A percentile compares a stretch with the other conserved stretches of the same genome.
Evolutionary conservation across 1,284 basidiomycete species (phyloP).

Genomic region (Apiotrichum veenhuisii): DNA sequence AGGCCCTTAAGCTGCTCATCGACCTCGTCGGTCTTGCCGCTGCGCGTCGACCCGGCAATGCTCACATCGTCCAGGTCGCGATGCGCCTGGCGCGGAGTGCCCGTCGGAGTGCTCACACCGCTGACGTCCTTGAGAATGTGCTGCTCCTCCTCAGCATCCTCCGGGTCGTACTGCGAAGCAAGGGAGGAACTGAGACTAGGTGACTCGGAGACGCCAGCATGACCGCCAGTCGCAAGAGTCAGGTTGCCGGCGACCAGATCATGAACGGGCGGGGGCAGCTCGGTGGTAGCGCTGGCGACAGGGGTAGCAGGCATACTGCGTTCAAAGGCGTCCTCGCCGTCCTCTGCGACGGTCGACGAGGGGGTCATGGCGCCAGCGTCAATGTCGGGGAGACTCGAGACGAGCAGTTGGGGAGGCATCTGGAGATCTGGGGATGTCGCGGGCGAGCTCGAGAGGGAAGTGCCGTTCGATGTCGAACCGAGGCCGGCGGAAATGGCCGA

Average conservation of each 20-base stretch:
- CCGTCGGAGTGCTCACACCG: conserved; percentile 41
- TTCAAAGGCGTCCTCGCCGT: conserved; percentile 34
- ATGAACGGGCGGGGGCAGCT: conserved; percentile 28
- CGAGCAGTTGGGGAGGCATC: conserved; percentile 25
- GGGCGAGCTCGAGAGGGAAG: conserved; percentile 32
- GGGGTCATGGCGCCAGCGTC: conserved; percentile 37
- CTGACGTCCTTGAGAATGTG: conserved; percentile 42
- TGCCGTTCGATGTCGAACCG: conserved; percentile 28
- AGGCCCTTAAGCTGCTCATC: conserved; percentile 5
- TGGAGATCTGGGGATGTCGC: conserved; percentile 24
- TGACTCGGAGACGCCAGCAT: conserved; percentile 5
- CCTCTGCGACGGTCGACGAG: conserved; percentile 43
- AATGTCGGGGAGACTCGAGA: conserved; percentile 33
- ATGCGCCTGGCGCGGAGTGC: conserved; percentile 38
- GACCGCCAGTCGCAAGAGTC: conserved; percentile 27
- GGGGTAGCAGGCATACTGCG: conserved; percentile 40
- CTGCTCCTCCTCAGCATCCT: conserved; percentile 25
- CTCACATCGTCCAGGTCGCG: conserved; percentile 28
- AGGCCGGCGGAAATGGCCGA: conserved; percentile 15
- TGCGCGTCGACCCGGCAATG: conserved; percentile 3
- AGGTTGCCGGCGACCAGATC: conserved; percentile 40
- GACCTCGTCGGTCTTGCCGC: conserved; percentile 3
- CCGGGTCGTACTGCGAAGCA: conserved; percentile 33
- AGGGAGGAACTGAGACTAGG: conserved; percentile 29
- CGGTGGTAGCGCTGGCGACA: conserved; percentile 22